A percentile compares a stretch with the other conserved stretches of the same genome.
phyloP scores from a whole-genome alignment of 129 eudicot genomes.

The Flaveria trinervia region DNA sequence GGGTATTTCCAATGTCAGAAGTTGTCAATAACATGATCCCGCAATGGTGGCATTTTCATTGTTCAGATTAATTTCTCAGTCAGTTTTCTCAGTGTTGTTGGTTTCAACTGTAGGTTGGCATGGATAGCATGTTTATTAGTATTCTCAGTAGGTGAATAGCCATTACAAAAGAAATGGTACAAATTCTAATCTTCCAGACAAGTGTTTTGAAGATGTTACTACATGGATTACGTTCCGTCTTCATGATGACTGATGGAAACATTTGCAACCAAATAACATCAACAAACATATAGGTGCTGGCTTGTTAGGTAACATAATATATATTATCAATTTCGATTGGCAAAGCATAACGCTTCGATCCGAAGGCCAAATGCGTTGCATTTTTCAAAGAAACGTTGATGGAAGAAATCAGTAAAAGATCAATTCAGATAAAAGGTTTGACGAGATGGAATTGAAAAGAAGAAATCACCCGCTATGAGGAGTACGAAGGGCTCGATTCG shows the following conservation, averaged over 20 bases:
- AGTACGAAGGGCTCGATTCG: slow-evolving; percentile 73
- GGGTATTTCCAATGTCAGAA: background rate
- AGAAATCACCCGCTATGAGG: slow-evolving; percentile 88
- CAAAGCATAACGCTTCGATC: background rate
- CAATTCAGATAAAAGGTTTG: background rate
- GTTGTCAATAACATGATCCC: background rate
- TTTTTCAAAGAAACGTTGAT: background rate
- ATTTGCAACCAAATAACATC: background rate
- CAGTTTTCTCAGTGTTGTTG: background rate
- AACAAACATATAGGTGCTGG: background rate
- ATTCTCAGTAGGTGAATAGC: background rate
- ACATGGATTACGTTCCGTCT: background rate
- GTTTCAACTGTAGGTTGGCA: background rate
- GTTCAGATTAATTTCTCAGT: no score
- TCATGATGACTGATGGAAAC: background rate
- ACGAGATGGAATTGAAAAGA: background rate
- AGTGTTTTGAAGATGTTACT: background rate
- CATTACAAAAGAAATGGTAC: background rate
- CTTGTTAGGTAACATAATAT: background rate
- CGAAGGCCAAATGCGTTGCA: background rate
- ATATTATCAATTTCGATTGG: background rate
- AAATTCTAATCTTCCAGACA: background rate
- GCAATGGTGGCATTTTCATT: background rate
- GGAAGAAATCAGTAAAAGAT: no score
- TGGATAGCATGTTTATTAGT: no score